phyloP scores from a whole-genome alignment of 2,329 filamentous ascomycete genomes.

The Beauveria caledonica region DNA sequence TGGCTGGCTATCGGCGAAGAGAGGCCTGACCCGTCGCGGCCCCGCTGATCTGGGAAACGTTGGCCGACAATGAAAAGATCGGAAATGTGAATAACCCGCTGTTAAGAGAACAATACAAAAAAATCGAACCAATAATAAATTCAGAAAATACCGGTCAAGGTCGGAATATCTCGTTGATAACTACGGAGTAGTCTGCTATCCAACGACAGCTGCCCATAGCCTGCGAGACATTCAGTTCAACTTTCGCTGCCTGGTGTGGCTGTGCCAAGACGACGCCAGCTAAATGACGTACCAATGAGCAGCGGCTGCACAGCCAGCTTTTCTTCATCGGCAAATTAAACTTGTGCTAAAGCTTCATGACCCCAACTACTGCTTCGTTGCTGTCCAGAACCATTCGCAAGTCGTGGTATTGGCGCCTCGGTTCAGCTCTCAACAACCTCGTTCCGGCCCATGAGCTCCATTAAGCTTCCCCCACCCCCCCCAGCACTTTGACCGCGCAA shows the following conservation, averaged over 20 bases:
- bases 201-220: not conserved
- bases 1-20: not conserved
- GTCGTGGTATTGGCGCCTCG: not conserved
- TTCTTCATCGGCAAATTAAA: not conserved
- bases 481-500: conserved; percentile 7
- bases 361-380: not conserved
- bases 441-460: conserved; percentile 7
- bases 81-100: too few species aligned
- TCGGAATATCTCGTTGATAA: not conserved
- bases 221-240: not conserved
- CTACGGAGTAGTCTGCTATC: not conserved
- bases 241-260: conserved; percentile 1
- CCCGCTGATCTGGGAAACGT: conserved; percentile 4
- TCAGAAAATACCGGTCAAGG: too few species aligned
- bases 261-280: conserved; percentile 9
- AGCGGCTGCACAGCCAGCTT: not conserved
- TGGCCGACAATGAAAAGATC: not conserved
- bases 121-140: not conserved
- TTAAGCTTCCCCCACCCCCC: conserved; percentile 3
- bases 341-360: not conserved
- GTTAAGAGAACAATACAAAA: too few species aligned
- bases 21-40: not conserved
- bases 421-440: not conserved
- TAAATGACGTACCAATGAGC: conserved; percentile 9
- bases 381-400: not conserved